A percentile compares a stretch with the other conserved stretches of the same genome.
Evolutionary conservation across 2,329 filamentous ascomycete species (phyloP).

Genomic region (Xylariaceae sp.): DNA sequence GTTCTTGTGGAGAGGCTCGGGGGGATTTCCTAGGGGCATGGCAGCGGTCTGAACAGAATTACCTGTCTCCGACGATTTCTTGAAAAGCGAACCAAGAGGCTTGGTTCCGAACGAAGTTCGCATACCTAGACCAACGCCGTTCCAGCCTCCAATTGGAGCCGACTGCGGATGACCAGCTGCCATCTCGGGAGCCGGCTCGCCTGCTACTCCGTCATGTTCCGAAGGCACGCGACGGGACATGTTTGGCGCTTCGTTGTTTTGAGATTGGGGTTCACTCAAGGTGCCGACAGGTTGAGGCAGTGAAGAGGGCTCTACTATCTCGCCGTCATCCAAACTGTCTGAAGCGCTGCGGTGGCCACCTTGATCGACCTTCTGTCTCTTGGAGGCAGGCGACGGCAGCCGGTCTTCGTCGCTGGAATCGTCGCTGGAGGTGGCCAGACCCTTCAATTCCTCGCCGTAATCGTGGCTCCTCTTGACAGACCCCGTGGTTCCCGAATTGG

Average conservation of each 20-base stretch:
- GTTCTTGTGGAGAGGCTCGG: no score
- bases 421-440: conserved; percentile 17
- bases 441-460: conserved; percentile 25
- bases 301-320: conserved; percentile 20
- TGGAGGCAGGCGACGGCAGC: conserved; percentile 8
- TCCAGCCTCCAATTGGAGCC: conserved; percentile 13
- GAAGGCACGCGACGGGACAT: no score
- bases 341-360: conserved; percentile 9
- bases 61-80: neutral
- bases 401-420: conserved; percentile 10
- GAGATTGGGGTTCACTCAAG: conserved; percentile 2
- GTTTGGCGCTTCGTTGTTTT: no score
- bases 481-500: no score
- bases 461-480: conserved; percentile 18
- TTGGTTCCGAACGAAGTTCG: conserved; percentile 17
- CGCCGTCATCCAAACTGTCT: conserved; percentile 25
- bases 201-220: no score
- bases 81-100: neutral
- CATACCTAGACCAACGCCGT: conserved; percentile 16
- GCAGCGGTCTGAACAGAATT: neutral
- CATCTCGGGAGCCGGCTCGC: neutral
- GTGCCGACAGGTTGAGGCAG: neutral
- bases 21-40: no score
- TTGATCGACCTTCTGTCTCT: conserved; percentile 16
- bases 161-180: neutral